Evolutionary conservation across 768 basidiomycete genomes (phyloP), one percentile per base, ranked within the genome.

Genomic region (Panus rudis): DNA sequence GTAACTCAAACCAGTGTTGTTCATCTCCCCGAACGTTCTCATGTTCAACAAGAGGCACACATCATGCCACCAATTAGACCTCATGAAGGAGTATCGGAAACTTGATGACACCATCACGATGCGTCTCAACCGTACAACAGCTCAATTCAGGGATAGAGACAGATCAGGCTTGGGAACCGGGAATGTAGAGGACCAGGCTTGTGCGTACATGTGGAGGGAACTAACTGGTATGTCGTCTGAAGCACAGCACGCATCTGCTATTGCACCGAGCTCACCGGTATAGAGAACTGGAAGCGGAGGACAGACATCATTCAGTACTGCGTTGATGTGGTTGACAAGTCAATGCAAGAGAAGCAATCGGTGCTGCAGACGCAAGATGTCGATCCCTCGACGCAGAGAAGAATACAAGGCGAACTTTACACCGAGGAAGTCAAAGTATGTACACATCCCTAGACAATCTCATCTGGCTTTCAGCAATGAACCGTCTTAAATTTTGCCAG

Each of bases 101-200:
- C 66, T 91, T 12, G 88, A 92, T 63, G 88, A 92, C 55, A 68
- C 77, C 6, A 82, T 92, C 51, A 76, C 72, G 30, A 86, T 88
- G 81, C 72, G 89, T 25, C 61, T 90, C 37, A 91, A 92, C 59
- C 77, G 88, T 39, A 82, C 85, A 28, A 76, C 73, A 44, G 88
- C 88, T 4, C 72, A 79, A 41, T 78, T 82, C 61, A 74, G 85
- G 40, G 89, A 91, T 64, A 70, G 73, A 49, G 79, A 85, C 52
- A 75, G 85, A 21, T 52, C 63, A 38, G 73, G 73, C 10, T 51
- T 62, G 19, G 62, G 66, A 25, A 69, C 63, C 39, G 75, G 71
- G 12, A 82, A 66, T 44, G 62, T 81, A 35, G 80, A 88, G 56
- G 84, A 86, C 42, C 76, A 80, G 58, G 79, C 86, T 39, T 92